Evolutionary conservation across 106 monocot genomes (phyloP), one percentile per base, ranked within the genome.

Genomic region (Amphibolis antarctica): DNA sequence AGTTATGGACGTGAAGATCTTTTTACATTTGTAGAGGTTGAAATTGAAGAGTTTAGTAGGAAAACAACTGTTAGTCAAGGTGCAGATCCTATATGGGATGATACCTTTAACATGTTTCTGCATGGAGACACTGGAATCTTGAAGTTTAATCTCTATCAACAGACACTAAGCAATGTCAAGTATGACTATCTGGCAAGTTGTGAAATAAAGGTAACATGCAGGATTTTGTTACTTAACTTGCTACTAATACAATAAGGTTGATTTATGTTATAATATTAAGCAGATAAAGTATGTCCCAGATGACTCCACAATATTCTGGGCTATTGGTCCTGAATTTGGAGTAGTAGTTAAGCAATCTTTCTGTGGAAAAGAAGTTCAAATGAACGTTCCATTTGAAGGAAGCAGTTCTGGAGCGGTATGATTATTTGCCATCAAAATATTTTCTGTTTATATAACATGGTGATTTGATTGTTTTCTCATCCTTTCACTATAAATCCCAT

Each of bases 261-360:
- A 14, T 28, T 28, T 9, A 59, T 15, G 13, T 46, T 25, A 5
- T 47, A 28, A 28, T 18, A 51, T 42, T 76, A 22, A 53, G 55
- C 80, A 98, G 98, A 59, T 98, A 70, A 98, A 83, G 64, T 98
- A 91, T 80, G 84, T 83, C 36, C 66, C 66, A 55, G 98, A 98
- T 83, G 90, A 80, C 54, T 98, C 98, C 21, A 91, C 98, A 60
- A 81, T 65, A 49, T 91, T 98, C 75, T 98, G 98, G 98, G 98
- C 90, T 54, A 79, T 98, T 63, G 91, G 98, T 45, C 67, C 74
- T 55, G 53, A 51, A 47, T 76, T 71, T 68, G 76, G 87, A 47
- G 78, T 88, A 44, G 12, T 98, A 49, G 85, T 87, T 67, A 85
- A 84, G 64, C 87, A 79, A 64, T 78, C 77, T 48, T 67, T 49